Evolutionary conservation across 345 rosid genomes (phyloP), one percentile per base, ranked within the genome.

Genomic region (Salix purpurea): DNA sequence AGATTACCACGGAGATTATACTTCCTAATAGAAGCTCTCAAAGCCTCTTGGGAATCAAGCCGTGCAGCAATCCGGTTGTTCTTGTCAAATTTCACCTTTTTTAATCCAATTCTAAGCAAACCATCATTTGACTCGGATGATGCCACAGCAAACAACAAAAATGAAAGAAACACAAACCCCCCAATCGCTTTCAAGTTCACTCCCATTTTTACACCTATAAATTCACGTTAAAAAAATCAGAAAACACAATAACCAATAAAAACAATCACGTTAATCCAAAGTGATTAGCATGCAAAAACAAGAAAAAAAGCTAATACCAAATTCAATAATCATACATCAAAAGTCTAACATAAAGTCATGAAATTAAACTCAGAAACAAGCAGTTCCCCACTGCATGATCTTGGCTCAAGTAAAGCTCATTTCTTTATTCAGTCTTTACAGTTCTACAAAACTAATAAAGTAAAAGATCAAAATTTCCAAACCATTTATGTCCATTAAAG

Each of bases 161-260:
- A 73, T 1, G 84, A 81, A 65, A 90, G 76, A 82, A 89, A 48
- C 81, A 92, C 75, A 3, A 82, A 78, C 69, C 88, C 54, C 70
- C 79, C 74, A 61, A 80, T 58, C 44, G 75, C 71, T 66, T 74
- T 81, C 70, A 77, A 15, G 79, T 65, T 58, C 65, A 42, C 85
- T 72, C 85, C 83, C 97, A 94, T 94, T 67, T n/a, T 70, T 11
- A 58, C 24, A 86, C 87, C 98, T 90, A 77, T 61, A 62, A 64
- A 30, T 42, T 70, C 46, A 78, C 32, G 66, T 30, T 64, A 39
- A 62, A 16, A 30, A 66, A 65, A 26, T 19, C 61, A 52, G 67
- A 32, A 69, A 69, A 9, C 16, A 61, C 42, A 60, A 69, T 14
- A 30, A 56, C 56, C n/a, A 39, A 2, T 18, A 37, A 32, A 18